Evolutionary conservation across 805 yeast genomes (phyloP).

Genomic region (Candida tibetensis): DNA sequence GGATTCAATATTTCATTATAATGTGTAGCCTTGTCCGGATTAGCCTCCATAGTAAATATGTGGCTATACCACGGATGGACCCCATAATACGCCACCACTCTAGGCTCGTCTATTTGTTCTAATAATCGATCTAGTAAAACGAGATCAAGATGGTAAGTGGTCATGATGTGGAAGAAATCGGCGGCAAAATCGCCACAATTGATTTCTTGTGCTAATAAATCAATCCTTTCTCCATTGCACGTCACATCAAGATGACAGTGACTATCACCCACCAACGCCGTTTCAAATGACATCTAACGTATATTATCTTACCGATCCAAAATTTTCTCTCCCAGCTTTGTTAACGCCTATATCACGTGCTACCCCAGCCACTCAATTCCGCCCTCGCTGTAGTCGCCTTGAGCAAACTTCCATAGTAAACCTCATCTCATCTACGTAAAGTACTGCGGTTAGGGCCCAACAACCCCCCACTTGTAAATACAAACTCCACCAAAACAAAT

Average conservation of each 20-base stretch:
- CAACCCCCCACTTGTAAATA: too few relatives aligned
- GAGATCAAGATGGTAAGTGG: constrained; percentile 37
- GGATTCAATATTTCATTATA: constrained; percentile 52
- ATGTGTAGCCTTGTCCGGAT: constrained; percentile 46
- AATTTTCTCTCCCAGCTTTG: too few relatives aligned
- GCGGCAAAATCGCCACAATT: constrained; percentile 4
- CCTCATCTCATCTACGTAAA: too few relatives aligned
- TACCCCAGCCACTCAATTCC: too few relatives aligned
- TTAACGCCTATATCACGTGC: too few relatives aligned
- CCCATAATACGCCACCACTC: constrained; percentile 55
- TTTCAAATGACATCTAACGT: too few relatives aligned
- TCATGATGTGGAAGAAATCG: constrained; percentile 33
- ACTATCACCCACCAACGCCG: constrained; percentile 28
- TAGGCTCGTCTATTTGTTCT: constrained; percentile 8
- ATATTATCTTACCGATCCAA: too few relatives aligned
- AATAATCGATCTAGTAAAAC: constrained; percentile 21
- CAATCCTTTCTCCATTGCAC: constrained; percentile 10
- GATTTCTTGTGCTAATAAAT: constrained; percentile 8
- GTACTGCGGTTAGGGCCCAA: too few relatives aligned
- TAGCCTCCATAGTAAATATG: constrained; percentile 40
- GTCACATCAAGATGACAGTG: constrained; percentile 35
- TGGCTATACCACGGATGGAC: constrained; percentile 94
- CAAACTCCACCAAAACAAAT: background rate
- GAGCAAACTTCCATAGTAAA: too few relatives aligned
- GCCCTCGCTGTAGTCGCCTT: too few relatives aligned